These are phyloP conservation scores for Inga oerstediana DNA, from an alignment of 306 rosid species.

Conservation along the genomic window DNA sequence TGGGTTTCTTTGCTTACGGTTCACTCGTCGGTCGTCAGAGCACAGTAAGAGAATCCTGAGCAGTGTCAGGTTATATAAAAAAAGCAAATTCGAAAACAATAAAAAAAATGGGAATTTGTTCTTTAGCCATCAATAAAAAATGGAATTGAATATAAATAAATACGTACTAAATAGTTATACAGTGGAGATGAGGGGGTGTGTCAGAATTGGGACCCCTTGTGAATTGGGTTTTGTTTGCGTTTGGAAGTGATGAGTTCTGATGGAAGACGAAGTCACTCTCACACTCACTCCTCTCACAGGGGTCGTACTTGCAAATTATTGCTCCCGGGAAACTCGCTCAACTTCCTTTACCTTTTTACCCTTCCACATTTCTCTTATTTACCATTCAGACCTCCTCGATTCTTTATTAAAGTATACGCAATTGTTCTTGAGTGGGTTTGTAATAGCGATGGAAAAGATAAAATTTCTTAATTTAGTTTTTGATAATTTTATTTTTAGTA, in stretches of 20 bases:
- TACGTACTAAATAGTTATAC: background rate
- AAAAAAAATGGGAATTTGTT: background rate
- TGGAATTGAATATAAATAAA: background rate
- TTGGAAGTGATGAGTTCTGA: slow-evolving; percentile 11
- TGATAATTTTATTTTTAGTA: too few relatives aligned
- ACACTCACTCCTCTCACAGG: background rate
- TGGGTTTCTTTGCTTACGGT: slow-evolving; percentile 24
- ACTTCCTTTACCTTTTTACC: background rate
- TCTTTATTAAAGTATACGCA: background rate
- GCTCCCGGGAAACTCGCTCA: slow-evolving; percentile 45
- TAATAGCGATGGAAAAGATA: too few relatives aligned
- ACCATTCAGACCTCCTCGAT: background rate
- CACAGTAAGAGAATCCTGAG: slow-evolving; percentile 28
- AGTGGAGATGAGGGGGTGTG: background rate
- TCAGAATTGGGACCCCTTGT: slow-evolving; percentile 52
- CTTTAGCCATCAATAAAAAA: background rate
- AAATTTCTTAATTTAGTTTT: too few relatives aligned
- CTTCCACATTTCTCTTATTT: background rate
- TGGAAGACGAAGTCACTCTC: background rate
- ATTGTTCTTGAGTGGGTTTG: too few relatives aligned
- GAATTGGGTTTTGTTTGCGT: slow-evolving; percentile 40
- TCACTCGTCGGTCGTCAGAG: slow-evolving; percentile 23
- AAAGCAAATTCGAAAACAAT: background rate
- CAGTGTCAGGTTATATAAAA: slow-evolving; percentile 25
- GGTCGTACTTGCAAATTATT: slow-evolving; percentile 52